Conservation (phyloP, 192 early-diverging fungal genomes). For the Spinellus fusiger region DNA sequence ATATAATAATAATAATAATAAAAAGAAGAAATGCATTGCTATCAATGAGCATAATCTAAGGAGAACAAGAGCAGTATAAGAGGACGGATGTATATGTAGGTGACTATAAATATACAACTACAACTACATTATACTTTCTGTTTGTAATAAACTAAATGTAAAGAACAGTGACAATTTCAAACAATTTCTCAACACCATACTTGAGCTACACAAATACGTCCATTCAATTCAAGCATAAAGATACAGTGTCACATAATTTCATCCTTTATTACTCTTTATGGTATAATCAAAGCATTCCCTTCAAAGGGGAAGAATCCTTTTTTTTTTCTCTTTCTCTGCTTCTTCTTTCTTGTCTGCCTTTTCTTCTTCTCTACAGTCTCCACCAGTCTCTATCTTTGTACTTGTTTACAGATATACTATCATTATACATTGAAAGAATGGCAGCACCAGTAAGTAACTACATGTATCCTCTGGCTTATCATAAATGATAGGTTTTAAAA, state of each 20-base stretch:
- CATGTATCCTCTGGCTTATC: not conserved
- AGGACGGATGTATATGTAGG: too few species aligned
- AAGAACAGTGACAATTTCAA: too few species aligned
- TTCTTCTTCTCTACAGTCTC: not conserved
- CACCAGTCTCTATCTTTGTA: not conserved
- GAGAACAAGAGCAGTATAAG: too few species aligned
- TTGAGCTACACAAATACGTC: too few species aligned
- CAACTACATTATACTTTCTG: too few species aligned
- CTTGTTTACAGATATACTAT: conserved; percentile 1
- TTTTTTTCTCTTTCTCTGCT: not conserved
- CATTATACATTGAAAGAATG: not conserved
- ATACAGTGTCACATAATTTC: not conserved
- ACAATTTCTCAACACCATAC: too few species aligned
- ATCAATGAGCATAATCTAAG: too few species aligned
- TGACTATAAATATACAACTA: too few species aligned
- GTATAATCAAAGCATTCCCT: not conserved
- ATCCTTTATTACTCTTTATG: not conserved
- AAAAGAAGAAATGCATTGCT: too few species aligned
- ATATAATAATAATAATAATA: too few species aligned
- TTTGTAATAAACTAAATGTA: too few species aligned
- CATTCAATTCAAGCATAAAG: too few species aligned
- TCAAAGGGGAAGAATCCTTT: not conserved
- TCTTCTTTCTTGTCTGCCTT: conserved; percentile 2
- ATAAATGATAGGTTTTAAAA: not conserved
- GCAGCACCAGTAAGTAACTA: conserved; percentile 1